A percentile compares a stretch with the other conserved stretches of the same genome.
Evolutionary conservation across 208 protist genomes (phyloP).

Genomic region (Polymyxa betae): DNA sequence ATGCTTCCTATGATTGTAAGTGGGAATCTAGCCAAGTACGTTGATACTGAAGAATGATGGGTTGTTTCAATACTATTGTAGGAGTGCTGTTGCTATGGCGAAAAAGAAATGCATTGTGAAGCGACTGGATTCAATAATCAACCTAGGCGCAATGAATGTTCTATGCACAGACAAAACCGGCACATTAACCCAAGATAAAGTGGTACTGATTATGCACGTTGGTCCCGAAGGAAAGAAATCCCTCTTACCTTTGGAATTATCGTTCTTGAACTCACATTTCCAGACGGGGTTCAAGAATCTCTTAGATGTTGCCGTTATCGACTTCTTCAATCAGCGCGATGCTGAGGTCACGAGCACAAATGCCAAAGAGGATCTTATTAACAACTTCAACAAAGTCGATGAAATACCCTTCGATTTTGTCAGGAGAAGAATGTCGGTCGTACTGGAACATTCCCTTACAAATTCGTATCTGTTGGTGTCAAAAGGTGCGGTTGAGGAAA

Average conservation of each 20-base stretch:
- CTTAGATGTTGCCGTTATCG: background rate
- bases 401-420: background rate
- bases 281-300: slow-evolving; percentile 8
- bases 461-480: background rate
- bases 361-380: too few species aligned
- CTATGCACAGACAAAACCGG: background rate
- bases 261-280: slow-evolving; percentile 4
- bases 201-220: background rate
- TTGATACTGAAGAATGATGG: too few species aligned
- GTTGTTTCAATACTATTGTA: too few species aligned
- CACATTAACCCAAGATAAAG: background rate
- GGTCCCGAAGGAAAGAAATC: background rate
- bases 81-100: background rate
- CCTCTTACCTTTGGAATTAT: background rate
- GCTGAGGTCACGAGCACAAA: background rate
- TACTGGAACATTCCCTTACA: background rate
- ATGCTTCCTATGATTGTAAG: slow-evolving; percentile 10
- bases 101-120: background rate
- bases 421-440: background rate
- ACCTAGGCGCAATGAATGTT: background rate
- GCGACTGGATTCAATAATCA: background rate
- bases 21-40: slow-evolving; percentile 11
- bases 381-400: background rate
- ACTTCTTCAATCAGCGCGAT: background rate
- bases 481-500: background rate